Evolutionary conservation across 371 early-diverging fungal species (phyloP).

Genomic region (Mortierella sp.): DNA sequence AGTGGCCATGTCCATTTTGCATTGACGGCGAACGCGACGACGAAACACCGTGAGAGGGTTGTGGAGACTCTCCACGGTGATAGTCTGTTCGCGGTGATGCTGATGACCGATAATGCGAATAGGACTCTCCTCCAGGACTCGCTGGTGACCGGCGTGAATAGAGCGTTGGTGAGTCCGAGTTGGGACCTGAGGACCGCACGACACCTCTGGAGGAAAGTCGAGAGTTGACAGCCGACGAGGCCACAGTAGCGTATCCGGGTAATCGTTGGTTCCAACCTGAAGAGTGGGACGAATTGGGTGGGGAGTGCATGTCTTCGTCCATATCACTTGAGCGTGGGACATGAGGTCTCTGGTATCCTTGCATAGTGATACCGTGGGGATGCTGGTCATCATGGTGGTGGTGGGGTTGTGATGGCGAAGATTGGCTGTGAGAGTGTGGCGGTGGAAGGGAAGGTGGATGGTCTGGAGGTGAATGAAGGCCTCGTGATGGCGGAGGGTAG

Average conservation of each 20-base stretch:
- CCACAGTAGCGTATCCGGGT: slow-evolving; percentile 48
- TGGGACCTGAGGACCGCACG: slow-evolving; percentile 27
- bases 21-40: slow-evolving; percentile 1
- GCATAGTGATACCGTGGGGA: slow-evolving; percentile 36
- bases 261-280: slow-evolving; percentile 52
- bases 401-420: slow-evolving; percentile 8
- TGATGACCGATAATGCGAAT: slow-evolving; percentile 23
- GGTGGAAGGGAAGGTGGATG: slow-evolving; percentile 17
- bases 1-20: background rate
- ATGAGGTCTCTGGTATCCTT: slow-evolving; percentile 35
- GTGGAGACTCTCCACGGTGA: slow-evolving; percentile 23
- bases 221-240: slow-evolving; percentile 33
- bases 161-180: slow-evolving; percentile 17
- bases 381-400: slow-evolving; percentile 17
- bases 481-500: slow-evolving; percentile 13
- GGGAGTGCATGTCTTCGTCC: slow-evolving; percentile 32
- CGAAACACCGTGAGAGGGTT: background rate
- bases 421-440: slow-evolving; percentile 13
- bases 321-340: slow-evolving; percentile 15
- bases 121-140: slow-evolving; percentile 16
- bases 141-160: slow-evolving; percentile 23
- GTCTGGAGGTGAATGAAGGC: background rate
- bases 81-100: slow-evolving; percentile 19
- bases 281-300: slow-evolving; percentile 22
- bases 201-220: slow-evolving; percentile 46